Base-by-base conservation (phyloP, 169 alveolate genomes). In the Plasmodium gaboni region DNA sequence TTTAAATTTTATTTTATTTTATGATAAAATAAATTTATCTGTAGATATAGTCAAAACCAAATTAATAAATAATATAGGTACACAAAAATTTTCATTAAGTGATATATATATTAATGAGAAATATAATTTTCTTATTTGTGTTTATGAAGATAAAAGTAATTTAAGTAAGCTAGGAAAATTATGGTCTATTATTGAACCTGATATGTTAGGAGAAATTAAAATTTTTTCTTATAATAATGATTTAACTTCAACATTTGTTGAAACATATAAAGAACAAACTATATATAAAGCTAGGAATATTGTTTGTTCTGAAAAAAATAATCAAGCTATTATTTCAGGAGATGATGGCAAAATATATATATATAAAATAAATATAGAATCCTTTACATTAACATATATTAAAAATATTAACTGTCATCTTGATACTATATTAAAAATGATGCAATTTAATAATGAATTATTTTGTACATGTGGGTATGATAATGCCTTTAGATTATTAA, bases 171-270 rank as follows among this genome's bases (percentile, higher is more conserved):
- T 94, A 44, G 96, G 96, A 24, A 90, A 93, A 68, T 69, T 94
- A 73, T 94, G 96, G 96, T 92, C 96, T 0, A 69, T 94, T 2
- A 92, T 94, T 19, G 96, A 94, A 59, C 95, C 91, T 59, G 96
- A 94, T 19, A 71, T 73, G n/a, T 59, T 94, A 32, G 96, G 96
- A 38, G 92, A 87, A 13, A 74, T 94, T 7, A 90, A 91, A 24
- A 57, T 94, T 9, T 93, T 85, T 73, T 64, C 89, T 15, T 85
- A 88, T 63, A 93, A 94, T 88, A 92, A 60, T 71, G 90, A 80
- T 28, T 60, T 80, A 13, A 80, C 90, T 1, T 80, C 90, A 5
- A 80, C 50, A 0, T 80, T 80, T 48, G 24, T 70, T 68, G 90
- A 80, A 80, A 80, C 80, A 28, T 57, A 68, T 46, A 80, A 55